phyloP scores from a whole-genome alignment of 768 basidiomycete genomes.

The Lyophyllum shimeji region DNA sequence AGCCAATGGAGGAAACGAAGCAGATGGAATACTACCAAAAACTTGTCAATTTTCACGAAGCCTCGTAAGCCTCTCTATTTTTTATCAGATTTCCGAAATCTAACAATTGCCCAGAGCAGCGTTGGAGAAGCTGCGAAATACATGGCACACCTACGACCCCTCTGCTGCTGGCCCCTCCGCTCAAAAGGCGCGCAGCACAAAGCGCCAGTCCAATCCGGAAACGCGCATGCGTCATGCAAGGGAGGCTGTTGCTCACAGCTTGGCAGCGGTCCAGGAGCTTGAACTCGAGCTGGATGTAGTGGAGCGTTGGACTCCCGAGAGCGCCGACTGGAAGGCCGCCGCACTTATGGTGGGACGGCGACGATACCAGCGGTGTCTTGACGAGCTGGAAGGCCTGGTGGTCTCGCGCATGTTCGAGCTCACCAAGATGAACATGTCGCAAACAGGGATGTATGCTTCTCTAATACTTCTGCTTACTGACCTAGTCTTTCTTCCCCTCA shows the following conservation, averaged over 20 bases:
- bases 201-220: too few relatives aligned
- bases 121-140: too few relatives aligned
- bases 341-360: not conserved
- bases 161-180: too few relatives aligned
- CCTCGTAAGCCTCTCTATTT: too few relatives aligned
- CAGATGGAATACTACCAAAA: constrained; percentile 8
- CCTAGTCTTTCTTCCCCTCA: too few relatives aligned
- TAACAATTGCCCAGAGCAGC: too few relatives aligned
- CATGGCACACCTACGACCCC: too few relatives aligned
- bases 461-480: not conserved
- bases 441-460: constrained; percentile 21
- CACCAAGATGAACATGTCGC: constrained; percentile 24
- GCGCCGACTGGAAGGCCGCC: constrained; percentile 7
- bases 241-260: too few relatives aligned
- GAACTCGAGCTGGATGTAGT: constrained; percentile 16
- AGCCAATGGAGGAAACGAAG: constrained; percentile 1
- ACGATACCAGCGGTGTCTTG: constrained; percentile 17
- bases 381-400: constrained; percentile 20
- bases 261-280: constrained; percentile 3
- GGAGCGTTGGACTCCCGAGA: constrained; percentile 11
- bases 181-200: too few relatives aligned
- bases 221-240: too few relatives aligned
- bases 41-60: not conserved
- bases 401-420: constrained; percentile 25
- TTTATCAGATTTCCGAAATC: too few relatives aligned